Conservation (phyloP, 345 rosid genomes). For the Bruguiera gymnorhiza region DNA sequence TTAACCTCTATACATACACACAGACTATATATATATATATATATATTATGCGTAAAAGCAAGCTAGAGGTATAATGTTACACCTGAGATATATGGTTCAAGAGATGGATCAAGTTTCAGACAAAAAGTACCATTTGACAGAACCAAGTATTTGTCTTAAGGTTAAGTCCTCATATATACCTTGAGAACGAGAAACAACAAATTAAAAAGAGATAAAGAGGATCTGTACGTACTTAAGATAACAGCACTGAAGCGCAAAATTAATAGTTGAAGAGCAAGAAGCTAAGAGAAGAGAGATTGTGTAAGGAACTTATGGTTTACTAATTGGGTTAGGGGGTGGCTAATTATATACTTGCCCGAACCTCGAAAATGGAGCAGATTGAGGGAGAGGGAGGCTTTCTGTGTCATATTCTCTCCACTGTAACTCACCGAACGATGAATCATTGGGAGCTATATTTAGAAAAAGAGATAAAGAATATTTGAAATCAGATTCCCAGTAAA, state of each 20-base stretch:
- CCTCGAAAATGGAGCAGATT: constrained; percentile 34
- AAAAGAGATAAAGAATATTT: constrained; percentile 24
- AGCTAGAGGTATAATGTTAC: no score
- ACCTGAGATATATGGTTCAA: no score
- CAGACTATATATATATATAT: no score
- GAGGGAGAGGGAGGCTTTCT: constrained; percentile 28
- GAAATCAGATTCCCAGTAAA: constrained; percentile 30
- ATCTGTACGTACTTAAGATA: background rate
- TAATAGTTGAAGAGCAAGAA: constrained; percentile 4
- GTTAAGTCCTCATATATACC: no score
- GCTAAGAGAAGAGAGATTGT: background rate
- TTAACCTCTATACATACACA: no score
- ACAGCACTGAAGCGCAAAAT: background rate
- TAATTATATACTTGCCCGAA: constrained; percentile 29
- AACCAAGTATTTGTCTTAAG: no score
- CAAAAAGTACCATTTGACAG: no score
- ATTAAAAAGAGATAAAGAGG: background rate
- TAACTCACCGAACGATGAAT: constrained; percentile 35
- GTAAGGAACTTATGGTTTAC: constrained; percentile 24
- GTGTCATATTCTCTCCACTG: constrained; percentile 36
- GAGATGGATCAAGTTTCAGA: no score
- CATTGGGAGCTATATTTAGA: constrained; percentile 25
- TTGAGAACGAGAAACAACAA: background rate
- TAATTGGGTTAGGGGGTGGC: constrained; percentile 14
- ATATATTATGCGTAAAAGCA: no score